Base-by-base conservation (phyloP, 352 stramenopile species). In the Globisporangium yorkense region DNA sequence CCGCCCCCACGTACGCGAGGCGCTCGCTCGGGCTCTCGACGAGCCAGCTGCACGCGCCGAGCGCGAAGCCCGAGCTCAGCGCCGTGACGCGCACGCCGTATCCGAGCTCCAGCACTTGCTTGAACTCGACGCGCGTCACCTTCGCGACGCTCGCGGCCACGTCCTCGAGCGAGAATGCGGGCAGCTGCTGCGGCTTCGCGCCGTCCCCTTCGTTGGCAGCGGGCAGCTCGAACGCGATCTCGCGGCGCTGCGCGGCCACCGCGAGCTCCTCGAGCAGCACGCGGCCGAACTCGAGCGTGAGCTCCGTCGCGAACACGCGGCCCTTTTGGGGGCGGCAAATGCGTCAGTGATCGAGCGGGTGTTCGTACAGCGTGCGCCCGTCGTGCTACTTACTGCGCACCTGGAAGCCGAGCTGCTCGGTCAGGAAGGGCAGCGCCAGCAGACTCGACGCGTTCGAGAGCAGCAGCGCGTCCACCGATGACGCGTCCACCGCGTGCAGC, bases 21-120 rank as follows among this genome's bases (percentile, higher is more conserved):
- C 71, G 68, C 13, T 92, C 84, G 44, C 68, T 89, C 8, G 77
- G 72, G 10, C 76, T 77, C 61, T 92, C 79, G 3, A 95, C 39
- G 2, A 92, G 66, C 83, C 84, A 95, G 52, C 81, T 72, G 56
- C 74, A 75, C 1, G 85, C 72, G 0, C 85, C 85, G 31, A 95
- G 68, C 37, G 72, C 85, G 45, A 77, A 86, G 15, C 85, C 85
- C 1, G 85, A 89, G 56, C 85, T 95, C 21, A 92, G 56, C 16
- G 83, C 70, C 16, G 82, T 93, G 47, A 95, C 37, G 35, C 80
- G 69, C 12, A 92, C 72, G 49, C 78, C 78, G 56, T 95, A 95
- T 16, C 72, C 54, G 20, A 93, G 66, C 2, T 56, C 43, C 16
- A 86, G 52, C 16, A 84, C 57, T 37, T 93, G 74, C 37, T 72